Conservation (phyloP, 352 stramenopile genomes). For the Pythium dissotocum region DNA sequence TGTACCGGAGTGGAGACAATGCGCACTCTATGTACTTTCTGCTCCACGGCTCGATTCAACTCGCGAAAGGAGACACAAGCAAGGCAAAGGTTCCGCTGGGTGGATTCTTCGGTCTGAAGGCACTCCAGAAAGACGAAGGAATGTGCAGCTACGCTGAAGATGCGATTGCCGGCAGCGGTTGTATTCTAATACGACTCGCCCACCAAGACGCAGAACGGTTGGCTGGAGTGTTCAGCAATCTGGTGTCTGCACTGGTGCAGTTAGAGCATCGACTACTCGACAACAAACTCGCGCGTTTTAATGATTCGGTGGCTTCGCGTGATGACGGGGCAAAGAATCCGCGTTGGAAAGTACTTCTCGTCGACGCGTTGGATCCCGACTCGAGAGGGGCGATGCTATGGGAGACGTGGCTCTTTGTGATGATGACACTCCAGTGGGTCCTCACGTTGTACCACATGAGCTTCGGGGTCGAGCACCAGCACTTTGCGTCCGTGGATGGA, state of each 20-base stretch:
- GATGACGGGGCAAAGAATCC: neutral
- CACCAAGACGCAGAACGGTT: conserved; percentile 5
- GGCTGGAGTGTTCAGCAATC: conserved; percentile 18
- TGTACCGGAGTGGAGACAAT: conserved; percentile 39
- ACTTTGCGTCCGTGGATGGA: conserved; percentile 27
- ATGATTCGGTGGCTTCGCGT: neutral
- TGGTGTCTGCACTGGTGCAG: conserved; percentile 11
- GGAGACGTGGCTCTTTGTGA: conserved; percentile 47
- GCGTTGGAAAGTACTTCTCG: conserved; percentile 7
- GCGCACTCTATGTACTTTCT: conserved; percentile 36
- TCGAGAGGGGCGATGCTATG: conserved; percentile 31
- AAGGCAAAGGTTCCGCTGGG: conserved; percentile 30
- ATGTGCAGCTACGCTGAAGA: conserved; percentile 30
- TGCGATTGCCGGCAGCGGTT: conserved; percentile 34
- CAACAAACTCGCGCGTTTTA: conserved; percentile 29
- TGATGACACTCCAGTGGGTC: conserved; percentile 48
- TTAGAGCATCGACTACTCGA: conserved; percentile 24
- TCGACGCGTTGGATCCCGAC: conserved; percentile 36
- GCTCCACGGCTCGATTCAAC: conserved; percentile 23
- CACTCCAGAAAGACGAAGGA: conserved; percentile 23
- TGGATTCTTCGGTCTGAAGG: conserved; percentile 38
- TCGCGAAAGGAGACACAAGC: conserved; percentile 1
- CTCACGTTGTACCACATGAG: conserved; percentile 42
- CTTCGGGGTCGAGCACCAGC: conserved; percentile 33
- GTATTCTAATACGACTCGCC: conserved; percentile 26